Base-by-base conservation (phyloP, 768 basidiomycete genomes). In the Trametes maxima region DNA sequence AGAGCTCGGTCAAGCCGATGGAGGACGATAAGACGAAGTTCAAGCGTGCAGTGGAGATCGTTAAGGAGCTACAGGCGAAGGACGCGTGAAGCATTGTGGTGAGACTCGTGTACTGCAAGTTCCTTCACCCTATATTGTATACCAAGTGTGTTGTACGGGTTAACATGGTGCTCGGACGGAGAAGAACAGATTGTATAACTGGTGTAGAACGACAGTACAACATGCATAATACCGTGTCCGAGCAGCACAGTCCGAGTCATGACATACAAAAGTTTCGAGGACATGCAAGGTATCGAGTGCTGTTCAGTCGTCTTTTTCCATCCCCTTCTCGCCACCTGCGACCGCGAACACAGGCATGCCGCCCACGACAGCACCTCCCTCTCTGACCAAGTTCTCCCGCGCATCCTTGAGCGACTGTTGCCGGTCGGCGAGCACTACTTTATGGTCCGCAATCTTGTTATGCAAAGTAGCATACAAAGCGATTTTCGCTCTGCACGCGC, bases 21-120 rank as follows among this genome's bases (percentile, higher is more conserved):
- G 80, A 78, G 13, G 85, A 85, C 67, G 75, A 93, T 55, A 89
- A 85, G 75, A 75, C 56, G n/a, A 78, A 84, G 72, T 94, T 93
- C 70, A 80, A 78, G 72, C 73, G 86, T 17, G 92, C 89, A 2
- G 84, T 92, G 1, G 82, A 80, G 37, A 90, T 92, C 51, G 80
- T 92, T 17, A 74, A 85, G 40, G 69, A 79, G 60, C 71, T 89
- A 59, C 82, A 73, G 44, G 44, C 44, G 6, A 64, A 56, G 59
- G 63, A 61, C 37, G 60, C 66, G 25, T 67, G 44, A 46, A 17
- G 50, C 22, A 10, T 13, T 14, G 13, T 8, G 22, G 35, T 10
- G 12, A 13, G 19, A 17, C 14, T 5, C 37, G 28, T 33, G 28
- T 8, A 3, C 8, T 33, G 8, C n/a, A n/a, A n/a, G n/a, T n/a